These are phyloP conservation scores for Lycium barbarum DNA, from an alignment of 257 asterid species.

Conservation along the genomic window DNA sequence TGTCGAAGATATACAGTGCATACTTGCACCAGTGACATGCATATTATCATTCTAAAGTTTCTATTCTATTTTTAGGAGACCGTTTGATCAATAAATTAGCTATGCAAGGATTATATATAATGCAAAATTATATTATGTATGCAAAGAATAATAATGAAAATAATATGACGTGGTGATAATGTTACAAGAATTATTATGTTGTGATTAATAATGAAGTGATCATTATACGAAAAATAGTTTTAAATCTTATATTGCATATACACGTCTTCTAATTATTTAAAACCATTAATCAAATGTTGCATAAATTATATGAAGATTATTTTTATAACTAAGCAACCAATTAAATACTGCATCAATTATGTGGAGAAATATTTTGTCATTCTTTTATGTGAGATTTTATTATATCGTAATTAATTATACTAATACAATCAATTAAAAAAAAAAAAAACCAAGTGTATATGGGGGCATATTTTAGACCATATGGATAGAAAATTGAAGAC, in stretches of 20 bases:
- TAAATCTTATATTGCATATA: neutral
- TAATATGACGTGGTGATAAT: neutral
- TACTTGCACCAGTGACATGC: neutral
- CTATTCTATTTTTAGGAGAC: no score
- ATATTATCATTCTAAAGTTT: no score
- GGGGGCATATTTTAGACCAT: neutral
- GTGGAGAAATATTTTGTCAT: neutral
- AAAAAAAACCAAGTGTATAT: no score
- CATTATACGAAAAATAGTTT: neutral
- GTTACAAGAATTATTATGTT: neutral
- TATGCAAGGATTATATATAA: no score
- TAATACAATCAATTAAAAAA: neutral
- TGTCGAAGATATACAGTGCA: neutral
- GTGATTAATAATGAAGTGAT: neutral
- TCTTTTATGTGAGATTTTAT: neutral
- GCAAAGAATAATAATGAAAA: neutral
- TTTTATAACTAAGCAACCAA: neutral
- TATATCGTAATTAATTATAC: neutral
- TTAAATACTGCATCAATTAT: neutral
- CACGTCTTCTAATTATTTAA: neutral
- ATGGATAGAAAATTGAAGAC: conserved; percentile 23
- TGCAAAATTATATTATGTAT: no score
- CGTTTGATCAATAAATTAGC: no score
- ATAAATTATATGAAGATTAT: neutral
- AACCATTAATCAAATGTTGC: neutral